Conservation (phyloP, 2,329 filamentous ascomycete genomes). For the Lachnellula arida region DNA sequence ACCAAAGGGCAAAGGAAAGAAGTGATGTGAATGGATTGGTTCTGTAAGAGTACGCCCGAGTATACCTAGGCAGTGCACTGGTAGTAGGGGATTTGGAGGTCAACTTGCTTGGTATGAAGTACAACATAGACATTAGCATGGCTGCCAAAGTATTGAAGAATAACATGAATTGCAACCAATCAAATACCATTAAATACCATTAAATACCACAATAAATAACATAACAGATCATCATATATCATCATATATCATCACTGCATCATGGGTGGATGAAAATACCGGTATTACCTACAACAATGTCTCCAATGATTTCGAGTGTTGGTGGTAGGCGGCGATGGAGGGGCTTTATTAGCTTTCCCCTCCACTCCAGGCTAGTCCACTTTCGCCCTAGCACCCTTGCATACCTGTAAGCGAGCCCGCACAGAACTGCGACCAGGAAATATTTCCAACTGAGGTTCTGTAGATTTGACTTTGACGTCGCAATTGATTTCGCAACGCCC, state of each 20-base stretch:
- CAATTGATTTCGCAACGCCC: conserved; percentile 24
- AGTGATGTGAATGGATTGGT: conserved; percentile 7
- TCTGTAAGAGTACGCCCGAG: background rate
- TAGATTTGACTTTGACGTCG: conserved; percentile 5
- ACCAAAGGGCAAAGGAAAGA: conserved; percentile 27
- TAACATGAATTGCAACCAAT: background rate
- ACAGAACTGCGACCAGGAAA: background rate
- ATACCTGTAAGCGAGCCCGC: background rate
- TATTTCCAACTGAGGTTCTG: background rate
- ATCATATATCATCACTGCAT: too few species aligned
- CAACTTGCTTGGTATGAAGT: background rate
- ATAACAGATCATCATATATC: background rate
- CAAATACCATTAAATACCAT: background rate
- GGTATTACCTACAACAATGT: too few species aligned
- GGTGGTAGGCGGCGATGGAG: too few species aligned
- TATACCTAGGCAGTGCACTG: background rate
- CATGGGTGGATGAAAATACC: too few species aligned
- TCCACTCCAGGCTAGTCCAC: background rate
- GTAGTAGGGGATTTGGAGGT: background rate
- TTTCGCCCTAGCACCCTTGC: background rate
- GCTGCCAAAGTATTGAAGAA: background rate
- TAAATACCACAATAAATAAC: background rate
- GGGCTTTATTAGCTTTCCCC: too few species aligned
- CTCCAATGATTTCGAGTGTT: too few species aligned
- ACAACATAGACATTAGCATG: background rate